These are phyloP conservation scores for Cyclospora cayetanensis DNA, from an alignment of 169 alveolate genomes.

Conservation along the genomic window DNA sequence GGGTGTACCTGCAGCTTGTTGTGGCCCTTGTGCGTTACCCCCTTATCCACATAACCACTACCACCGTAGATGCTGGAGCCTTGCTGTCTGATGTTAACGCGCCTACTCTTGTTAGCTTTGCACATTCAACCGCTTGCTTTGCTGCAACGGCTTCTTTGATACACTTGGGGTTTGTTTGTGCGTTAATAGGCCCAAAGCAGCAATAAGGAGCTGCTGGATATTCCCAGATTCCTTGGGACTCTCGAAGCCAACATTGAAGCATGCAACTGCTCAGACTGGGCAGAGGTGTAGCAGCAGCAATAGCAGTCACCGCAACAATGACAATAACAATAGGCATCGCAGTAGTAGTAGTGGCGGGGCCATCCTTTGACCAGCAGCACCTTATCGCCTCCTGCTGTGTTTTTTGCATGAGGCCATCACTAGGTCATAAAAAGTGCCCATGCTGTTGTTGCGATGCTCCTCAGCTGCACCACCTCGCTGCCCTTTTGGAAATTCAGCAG, in stretches of 20 bases:
- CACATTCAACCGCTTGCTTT: neutral
- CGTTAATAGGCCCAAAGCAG: neutral
- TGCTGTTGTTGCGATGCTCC: neutral
- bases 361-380: neutral
- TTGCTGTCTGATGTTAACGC: neutral
- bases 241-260: neutral
- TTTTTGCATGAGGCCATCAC: too few relatives aligned
- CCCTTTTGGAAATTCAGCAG: neutral
- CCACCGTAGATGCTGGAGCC: neutral
- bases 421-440: too few relatives aligned
- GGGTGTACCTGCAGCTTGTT: slow-evolving; percentile 35
- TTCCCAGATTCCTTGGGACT: neutral
- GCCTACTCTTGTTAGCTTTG: neutral
- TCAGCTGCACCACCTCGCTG: slow-evolving; percentile 22
- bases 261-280: neutral
- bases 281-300: slow-evolving; percentile 29
- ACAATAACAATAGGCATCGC: neutral
- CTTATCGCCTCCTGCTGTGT: neutral
- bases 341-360: neutral
- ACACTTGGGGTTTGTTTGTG: neutral
- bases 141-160: neutral
- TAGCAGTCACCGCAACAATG: neutral
- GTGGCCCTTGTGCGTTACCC: neutral
- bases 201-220: neutral
- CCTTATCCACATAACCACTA: neutral